phyloP scores from a whole-genome alignment of 345 rosid species.

The Brassica carinata region DNA sequence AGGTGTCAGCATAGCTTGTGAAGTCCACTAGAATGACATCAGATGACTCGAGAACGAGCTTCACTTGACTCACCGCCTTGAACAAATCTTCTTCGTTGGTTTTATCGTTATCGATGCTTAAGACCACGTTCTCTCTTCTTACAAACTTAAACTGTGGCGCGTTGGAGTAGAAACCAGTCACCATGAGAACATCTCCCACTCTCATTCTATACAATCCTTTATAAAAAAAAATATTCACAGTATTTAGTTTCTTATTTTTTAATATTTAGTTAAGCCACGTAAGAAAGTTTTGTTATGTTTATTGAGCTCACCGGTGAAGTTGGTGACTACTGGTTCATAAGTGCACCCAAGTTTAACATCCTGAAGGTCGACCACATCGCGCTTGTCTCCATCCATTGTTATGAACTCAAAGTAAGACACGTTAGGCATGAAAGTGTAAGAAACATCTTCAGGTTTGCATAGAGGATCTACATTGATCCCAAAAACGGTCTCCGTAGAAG shows the following conservation, averaged over 20 bases:
- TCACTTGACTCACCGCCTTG: constrained; percentile 67
- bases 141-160: constrained; percentile 89
- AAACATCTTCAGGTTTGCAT: not conserved
- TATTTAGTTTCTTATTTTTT: too few species aligned
- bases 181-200: constrained; percentile 85
- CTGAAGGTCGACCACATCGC: not conserved
- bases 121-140: constrained; percentile 70
- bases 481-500: not conserved
- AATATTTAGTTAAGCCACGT: not conserved
- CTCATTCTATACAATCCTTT: constrained; percentile 81
- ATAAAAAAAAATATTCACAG: not conserved
- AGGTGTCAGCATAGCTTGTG: constrained; percentile 70
- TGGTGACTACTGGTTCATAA: not conserved
- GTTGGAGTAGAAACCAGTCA: constrained; percentile 74
- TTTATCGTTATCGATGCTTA: constrained; percentile 83
- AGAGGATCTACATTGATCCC: not conserved
- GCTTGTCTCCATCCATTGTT: not conserved
- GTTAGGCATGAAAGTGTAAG: not conserved
- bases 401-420: not conserved
- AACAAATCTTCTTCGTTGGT: constrained; percentile 89
- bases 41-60: constrained; percentile 51
- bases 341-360: not conserved
- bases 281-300: not conserved
- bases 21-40: constrained; percentile 64
- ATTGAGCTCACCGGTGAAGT: not conserved